Evolutionary conservation across 495 filamentous ascomycete genomes (phyloP).

Genomic region (Penicilliopsis zonata): DNA sequence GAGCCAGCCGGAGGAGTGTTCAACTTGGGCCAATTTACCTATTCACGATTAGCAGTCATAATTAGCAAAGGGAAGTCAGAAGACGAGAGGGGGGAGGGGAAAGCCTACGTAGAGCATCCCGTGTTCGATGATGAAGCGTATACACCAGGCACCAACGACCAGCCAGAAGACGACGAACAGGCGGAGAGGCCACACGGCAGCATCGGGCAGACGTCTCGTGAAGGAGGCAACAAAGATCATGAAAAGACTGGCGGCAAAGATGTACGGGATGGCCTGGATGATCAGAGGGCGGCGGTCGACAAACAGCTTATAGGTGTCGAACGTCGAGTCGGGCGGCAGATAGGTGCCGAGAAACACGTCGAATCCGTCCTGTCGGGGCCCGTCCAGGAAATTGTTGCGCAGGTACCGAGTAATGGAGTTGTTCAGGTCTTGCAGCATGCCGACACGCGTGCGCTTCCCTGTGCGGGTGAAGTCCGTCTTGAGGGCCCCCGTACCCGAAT

Average conservation of each 20-base stretch:
- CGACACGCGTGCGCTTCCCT: slow-evolving; percentile 72
- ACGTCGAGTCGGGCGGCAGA: slow-evolving; percentile 51
- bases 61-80: slow-evolving; percentile 5
- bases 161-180: slow-evolving; percentile 69
- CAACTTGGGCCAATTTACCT: slow-evolving; percentile 97
- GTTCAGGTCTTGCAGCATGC: slow-evolving; percentile 67
- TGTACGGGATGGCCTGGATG: slow-evolving; percentile 82
- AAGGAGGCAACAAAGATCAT: slow-evolving; percentile 71
- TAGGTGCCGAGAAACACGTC: slow-evolving; percentile 87
- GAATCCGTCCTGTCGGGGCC: slow-evolving; percentile 86
- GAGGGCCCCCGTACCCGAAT: slow-evolving; percentile 88
- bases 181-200: slow-evolving; percentile 63
- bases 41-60: not conserved
- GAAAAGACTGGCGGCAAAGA: slow-evolving; percentile 79
- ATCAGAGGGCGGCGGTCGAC: slow-evolving; percentile 76
- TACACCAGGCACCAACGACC: slow-evolving; percentile 51
- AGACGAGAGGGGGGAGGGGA: not conserved
- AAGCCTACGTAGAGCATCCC: slow-evolving; percentile 85
- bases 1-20: slow-evolving; percentile 72
- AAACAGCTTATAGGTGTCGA: slow-evolving; percentile 58
- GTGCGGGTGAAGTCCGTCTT: slow-evolving; percentile 94
- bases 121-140: slow-evolving; percentile 62
- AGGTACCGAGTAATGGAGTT: slow-evolving; percentile 79
- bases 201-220: slow-evolving; percentile 51
- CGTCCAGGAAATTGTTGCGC: slow-evolving; percentile 85